Evolutionary conservation across 2,329 filamentous ascomycete species (phyloP).

Genomic region (Clonostachys rosea): DNA sequence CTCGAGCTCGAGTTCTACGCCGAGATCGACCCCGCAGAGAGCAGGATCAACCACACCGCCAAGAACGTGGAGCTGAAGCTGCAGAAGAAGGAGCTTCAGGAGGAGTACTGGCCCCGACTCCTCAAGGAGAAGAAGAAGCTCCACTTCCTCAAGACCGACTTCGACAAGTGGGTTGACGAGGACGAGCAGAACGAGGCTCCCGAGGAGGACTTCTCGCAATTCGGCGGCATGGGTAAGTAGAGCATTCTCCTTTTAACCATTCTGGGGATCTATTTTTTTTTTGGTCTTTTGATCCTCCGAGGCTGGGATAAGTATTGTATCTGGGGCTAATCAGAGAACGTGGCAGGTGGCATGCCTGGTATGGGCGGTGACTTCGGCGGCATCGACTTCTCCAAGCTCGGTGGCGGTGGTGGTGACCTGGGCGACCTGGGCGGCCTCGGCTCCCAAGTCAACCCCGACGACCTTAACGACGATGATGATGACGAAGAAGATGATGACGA

Average conservation of each 20-base stretch:
- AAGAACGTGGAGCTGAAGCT: slow-evolving; percentile 88
- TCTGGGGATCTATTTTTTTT: neutral
- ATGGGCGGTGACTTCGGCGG: slow-evolving; percentile 70
- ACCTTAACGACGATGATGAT: slow-evolving; percentile 38
- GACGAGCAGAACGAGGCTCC: slow-evolving; percentile 92
- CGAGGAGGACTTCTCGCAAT: slow-evolving; percentile 73
- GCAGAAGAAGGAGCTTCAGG: slow-evolving; percentile 93
- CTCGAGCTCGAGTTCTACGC: slow-evolving; percentile 83
- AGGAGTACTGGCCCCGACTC: slow-evolving; percentile 93
- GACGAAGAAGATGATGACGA: slow-evolving; percentile 69
- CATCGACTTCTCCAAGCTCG: slow-evolving; percentile 93
- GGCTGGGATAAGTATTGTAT: neutral
- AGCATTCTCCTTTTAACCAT: neutral
- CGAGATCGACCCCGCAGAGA: slow-evolving; percentile 83
- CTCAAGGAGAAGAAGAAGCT: slow-evolving; percentile 86
- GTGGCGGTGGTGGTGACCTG: slow-evolving; percentile 44
- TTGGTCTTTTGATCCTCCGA: neutral
- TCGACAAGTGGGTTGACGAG: slow-evolving; percentile 99
- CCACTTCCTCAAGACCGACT: slow-evolving; percentile 97
- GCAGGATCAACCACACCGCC: slow-evolving; percentile 82
- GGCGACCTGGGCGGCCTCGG: slow-evolving; percentile 37
- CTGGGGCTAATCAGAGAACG: neutral
- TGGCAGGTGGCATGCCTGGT: slow-evolving; percentile 47
- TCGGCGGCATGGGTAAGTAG: slow-evolving; percentile 59
- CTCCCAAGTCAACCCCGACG: slow-evolving; percentile 49